Percentiles rank a stretch among this genome's conserved stretches.
phyloP scores from a whole-genome alignment of 257 asterid genomes.

The Linderniella brevidens region DNA sequence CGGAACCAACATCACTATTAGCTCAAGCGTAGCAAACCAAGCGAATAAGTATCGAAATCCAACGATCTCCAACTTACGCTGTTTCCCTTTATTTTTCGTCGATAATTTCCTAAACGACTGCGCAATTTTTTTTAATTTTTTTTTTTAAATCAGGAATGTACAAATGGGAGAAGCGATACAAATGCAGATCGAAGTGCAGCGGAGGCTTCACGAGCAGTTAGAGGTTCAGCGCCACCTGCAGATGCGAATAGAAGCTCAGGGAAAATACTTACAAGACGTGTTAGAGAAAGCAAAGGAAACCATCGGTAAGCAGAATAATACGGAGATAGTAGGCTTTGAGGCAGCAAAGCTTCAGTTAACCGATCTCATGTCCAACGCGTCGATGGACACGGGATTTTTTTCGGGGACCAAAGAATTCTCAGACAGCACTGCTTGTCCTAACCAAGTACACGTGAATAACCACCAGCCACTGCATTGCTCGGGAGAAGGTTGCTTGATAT shows the following conservation, averaged over 20 bases:
- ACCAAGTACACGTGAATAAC: constrained; percentile 29
- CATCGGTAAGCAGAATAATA: constrained; percentile 46
- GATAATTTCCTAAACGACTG: background rate
- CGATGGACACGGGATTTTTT: constrained; percentile 17
- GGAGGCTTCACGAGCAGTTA: constrained; percentile 65
- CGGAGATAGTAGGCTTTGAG: constrained; percentile 43
- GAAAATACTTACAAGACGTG: constrained; percentile 62
- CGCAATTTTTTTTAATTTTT: constrained; percentile 1
- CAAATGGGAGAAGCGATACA: constrained; percentile 59
- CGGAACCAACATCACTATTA: too few species aligned
- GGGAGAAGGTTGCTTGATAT: too few species aligned
- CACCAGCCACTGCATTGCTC: too few species aligned
- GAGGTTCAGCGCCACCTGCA: constrained; percentile 89
- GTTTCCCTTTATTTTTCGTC: background rate
- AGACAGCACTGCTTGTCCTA: constrained; percentile 25
- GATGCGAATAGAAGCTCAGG: constrained; percentile 78
- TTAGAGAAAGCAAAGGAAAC: constrained; percentile 85
- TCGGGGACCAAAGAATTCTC: constrained; percentile 30
- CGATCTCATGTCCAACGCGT: constrained; percentile 47
- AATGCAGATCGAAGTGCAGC: constrained; percentile 67
- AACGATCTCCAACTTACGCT: too few species aligned
- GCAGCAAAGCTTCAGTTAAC: constrained; percentile 62
- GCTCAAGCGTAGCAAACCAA: too few species aligned
- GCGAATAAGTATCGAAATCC: too few species aligned
- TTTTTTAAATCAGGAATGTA: constrained; percentile 28